Evolutionary conservation across 495 filamentous ascomycete genomes (phyloP).

Genomic region (Ramalina intermedia): DNA sequence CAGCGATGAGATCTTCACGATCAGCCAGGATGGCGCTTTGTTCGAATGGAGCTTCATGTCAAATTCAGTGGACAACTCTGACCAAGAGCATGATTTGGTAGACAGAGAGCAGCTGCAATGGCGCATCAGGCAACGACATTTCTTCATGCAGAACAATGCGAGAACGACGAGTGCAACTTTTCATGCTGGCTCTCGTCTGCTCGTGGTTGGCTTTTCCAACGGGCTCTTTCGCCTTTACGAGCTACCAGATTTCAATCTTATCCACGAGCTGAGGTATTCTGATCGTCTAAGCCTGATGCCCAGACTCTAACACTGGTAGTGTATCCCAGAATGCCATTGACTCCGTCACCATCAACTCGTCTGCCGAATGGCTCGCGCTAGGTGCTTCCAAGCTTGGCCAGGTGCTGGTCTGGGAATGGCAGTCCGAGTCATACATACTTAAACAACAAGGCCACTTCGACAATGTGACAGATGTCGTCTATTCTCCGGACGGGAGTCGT

Average conservation of each 20-base stretch:
- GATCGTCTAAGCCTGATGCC: not conserved
- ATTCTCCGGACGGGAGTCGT: conserved; percentile 84
- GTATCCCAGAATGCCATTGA: conserved; percentile 95
- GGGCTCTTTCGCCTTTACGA: conserved; percentile 90
- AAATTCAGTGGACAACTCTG: conserved; percentile 31
- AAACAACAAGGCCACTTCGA: conserved; percentile 98
- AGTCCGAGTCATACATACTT: conserved; percentile 96
- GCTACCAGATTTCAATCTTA: conserved; percentile 90
- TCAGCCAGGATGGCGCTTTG: conserved; percentile 53
- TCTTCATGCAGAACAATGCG: conserved; percentile 81
- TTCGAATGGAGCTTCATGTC: conserved; percentile 49
- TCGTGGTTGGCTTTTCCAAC: conserved; percentile 89
- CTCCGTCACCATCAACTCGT: conserved; percentile 79
- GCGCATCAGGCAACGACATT: conserved; percentile 77
- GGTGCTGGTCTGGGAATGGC: conserved; percentile 97
- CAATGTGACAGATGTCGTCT: conserved; percentile 83
- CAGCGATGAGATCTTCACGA: conserved; percentile 55
- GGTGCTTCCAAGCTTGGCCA: conserved; percentile 93
- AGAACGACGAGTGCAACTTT: conserved; percentile 79
- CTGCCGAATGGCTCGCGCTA: conserved; percentile 94
- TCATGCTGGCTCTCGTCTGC: conserved; percentile 68
- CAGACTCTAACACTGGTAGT: conserved; percentile 34
- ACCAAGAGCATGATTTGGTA: conserved; percentile 43
- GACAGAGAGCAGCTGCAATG: conserved; percentile 51
- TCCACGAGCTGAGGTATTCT: conserved; percentile 59